Base-by-base conservation (phyloP, 2,329 filamentous ascomycete species). In the Calonectria fujianensis region DNA sequence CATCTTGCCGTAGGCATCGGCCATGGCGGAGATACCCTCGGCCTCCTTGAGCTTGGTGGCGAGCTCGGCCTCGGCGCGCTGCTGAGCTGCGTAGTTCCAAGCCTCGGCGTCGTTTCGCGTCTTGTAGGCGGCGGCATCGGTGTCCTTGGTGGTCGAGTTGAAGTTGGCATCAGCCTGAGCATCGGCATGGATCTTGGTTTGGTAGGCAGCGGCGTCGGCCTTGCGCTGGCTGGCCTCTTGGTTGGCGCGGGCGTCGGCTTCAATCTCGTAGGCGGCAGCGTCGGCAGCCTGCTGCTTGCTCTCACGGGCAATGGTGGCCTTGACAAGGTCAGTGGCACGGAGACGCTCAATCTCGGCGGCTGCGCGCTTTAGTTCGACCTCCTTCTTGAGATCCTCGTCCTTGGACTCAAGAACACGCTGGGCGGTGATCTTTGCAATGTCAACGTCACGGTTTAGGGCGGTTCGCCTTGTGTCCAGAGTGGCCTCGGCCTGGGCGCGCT, bases 271-370 rank as follows among this genome's bases (percentile, higher is more conserved):
- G 0, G 93, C 92, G 18, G 86, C 85, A 6, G 91, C 87, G 80
- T 95, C 93, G 18, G 93, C 93, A 27, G 90, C 90, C 81, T 95
- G 90, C 85, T 95, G 92, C 79, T 91, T 90, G 35, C 91, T 89
- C 85, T 95, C 93, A 70, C 92, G 90, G 3, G 87, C 84, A 77
- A 95, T 94, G 72, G 91, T 91, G 72, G 95, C 95, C 85, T 95
- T 93, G 72, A 95, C 94, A 79, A 97, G 94, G 76, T 95, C 94
- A 4, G 88, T 91, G 11, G 95, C 95, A 78, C 95, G 90, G 41
- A 95, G 91, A 72, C 94, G 91, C 84, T 97, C 95, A 73, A 97
- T 88, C 86, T 97, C 94, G 78, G 95, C 96, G 39, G 91, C 90
- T 0, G 94, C 95, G 71, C 94, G 93, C 89, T 93, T 95, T 79